Percentiles rank a stretch among this genome's conserved stretches.
Evolutionary conservation across 2,329 filamentous ascomycete species (phyloP).

Genomic region (Microcera coccophila): DNA sequence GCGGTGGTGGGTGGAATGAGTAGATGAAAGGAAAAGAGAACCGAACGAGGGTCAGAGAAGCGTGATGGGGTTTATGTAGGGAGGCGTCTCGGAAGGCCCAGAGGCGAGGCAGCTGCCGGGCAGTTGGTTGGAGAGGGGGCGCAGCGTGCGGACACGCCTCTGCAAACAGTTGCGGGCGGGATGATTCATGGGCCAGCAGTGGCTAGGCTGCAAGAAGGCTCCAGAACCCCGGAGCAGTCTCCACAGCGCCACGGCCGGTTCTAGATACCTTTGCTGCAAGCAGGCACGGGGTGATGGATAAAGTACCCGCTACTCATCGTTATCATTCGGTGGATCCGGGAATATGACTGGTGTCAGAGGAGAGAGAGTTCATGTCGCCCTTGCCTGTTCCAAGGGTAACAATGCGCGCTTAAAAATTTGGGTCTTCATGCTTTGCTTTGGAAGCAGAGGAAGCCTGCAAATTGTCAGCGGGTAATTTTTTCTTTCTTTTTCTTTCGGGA

Average conservation of each 20-base stretch:
- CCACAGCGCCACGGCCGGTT: conserved; percentile 20
- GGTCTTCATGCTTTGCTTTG: background rate
- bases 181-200: conserved; percentile 38
- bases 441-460: too few relatives aligned
- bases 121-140: conserved; percentile 13
- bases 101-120: conserved; percentile 18
- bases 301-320: conserved; percentile 18
- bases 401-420: conserved; percentile 14
- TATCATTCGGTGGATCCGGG: conserved; percentile 18
- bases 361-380: background rate
- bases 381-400: background rate
- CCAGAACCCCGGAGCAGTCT: conserved; percentile 34
- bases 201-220: conserved; percentile 32
- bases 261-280: conserved; percentile 17
- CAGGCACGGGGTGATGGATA: background rate
- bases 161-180: conserved; percentile 15
- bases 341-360: conserved; percentile 16
- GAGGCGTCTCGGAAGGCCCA: conserved; percentile 20
- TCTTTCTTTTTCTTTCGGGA: background rate
- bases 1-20: conserved; percentile 9
- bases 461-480: too few relatives aligned
- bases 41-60: conserved; percentile 12
- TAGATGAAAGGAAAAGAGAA: conserved; percentile 12
- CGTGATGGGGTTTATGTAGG: conserved; percentile 30
- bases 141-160: conserved; percentile 23